A percentile compares a stretch with the other conserved stretches of the same genome.
Conservation (phyloP, 2,329 filamentous ascomycete species). For the Beauveria australis region DNA sequence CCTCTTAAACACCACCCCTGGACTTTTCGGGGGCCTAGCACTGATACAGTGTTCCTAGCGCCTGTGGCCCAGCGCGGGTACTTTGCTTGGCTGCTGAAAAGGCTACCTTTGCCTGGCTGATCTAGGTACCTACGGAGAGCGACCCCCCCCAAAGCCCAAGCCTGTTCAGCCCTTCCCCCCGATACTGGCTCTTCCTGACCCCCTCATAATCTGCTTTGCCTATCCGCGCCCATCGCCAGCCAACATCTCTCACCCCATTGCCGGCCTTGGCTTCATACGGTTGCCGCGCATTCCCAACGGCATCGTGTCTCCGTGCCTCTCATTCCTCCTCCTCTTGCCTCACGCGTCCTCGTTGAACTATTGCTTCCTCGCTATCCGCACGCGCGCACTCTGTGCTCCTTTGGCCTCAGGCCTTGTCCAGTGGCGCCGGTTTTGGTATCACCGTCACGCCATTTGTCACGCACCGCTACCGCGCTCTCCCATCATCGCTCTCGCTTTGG, state of each 20-base stretch:
- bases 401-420: conserved; percentile 4
- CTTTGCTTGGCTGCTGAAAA: neutral
- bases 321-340: neutral
- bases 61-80: neutral
- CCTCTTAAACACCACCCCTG: neutral
- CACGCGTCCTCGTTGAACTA: neutral
- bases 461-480: conserved; percentile 2
- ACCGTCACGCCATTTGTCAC: conserved; percentile 11
- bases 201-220: conserved; percentile 10
- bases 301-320: conserved; percentile 6
- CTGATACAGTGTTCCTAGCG: neutral
- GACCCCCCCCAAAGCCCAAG: neutral
- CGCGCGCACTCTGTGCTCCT: conserved; percentile 5
- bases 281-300: neutral
- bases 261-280: neutral
- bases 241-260: conserved; percentile 3
- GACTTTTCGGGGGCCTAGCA: neutral
- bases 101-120: neutral
- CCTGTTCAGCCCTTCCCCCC: conserved; percentile 2
- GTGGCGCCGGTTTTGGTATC: conserved; percentile 5
- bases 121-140: neutral
- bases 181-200: conserved; percentile 1
- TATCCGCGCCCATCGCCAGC: conserved; percentile 7
- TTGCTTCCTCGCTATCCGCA: conserved; percentile 6
- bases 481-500: conserved; percentile 13